Percentiles rank a stretch among this genome's conserved stretches.
Conservation (phyloP, 345 rosid species). For the Acer campestre region DNA sequence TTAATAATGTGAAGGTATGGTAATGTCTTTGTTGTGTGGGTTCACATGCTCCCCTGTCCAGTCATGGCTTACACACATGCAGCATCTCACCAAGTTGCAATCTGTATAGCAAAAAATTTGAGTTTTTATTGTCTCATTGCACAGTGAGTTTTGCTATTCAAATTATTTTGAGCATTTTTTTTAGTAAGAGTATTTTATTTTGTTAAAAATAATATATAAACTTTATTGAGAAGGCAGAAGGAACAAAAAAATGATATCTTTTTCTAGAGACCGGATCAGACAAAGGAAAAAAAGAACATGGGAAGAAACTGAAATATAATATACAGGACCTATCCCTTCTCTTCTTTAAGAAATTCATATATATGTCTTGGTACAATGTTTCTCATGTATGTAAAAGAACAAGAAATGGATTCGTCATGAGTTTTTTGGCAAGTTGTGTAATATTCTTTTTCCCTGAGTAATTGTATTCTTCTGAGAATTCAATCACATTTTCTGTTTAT, state of each 20-base stretch:
- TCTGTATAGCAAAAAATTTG: neutral
- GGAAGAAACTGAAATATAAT: neutral
- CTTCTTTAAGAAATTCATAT: neutral
- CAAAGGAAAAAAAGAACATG: too few relatives aligned
- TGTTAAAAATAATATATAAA: too few relatives aligned
- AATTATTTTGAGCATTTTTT: neutral
- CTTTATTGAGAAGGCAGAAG: too few relatives aligned
- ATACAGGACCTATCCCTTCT: neutral
- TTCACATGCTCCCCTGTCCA: neutral
- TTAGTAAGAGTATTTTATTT: too few relatives aligned
- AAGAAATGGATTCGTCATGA: neutral
- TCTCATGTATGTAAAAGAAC: neutral
- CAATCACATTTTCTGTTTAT: neutral
- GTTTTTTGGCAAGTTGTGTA: neutral
- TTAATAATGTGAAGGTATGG: slow-evolving; percentile 72
- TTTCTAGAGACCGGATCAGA: too few relatives aligned
- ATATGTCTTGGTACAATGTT: neutral
- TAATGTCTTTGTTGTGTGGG: neutral
- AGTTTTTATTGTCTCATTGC: neutral
- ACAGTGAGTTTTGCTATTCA: neutral
- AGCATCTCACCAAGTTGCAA: neutral
- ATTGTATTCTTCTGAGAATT: neutral
- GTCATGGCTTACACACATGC: neutral
- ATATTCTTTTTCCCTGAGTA: neutral
- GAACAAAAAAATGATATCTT: too few relatives aligned